Evolutionary conservation across 129 eudicot species (phyloP), one percentile per base, ranked within the genome.

Genomic region (Ambrosia trifida): DNA sequence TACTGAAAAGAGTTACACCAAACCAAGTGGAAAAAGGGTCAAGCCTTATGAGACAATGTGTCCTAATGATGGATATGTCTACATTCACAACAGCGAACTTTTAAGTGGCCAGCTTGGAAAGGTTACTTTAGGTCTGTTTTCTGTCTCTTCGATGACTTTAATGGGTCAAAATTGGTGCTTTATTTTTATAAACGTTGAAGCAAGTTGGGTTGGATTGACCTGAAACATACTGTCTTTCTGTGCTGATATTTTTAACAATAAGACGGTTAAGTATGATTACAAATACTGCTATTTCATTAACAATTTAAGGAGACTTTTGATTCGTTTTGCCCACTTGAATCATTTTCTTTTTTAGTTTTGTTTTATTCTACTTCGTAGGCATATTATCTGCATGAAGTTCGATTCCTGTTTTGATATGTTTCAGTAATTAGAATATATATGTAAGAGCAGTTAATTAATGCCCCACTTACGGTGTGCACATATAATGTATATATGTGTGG

Each of bases 41-140:
- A 77, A 61, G 45, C 81, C 81, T 60, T 77, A 77, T 7, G 95
- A 89, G 77, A 89, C 96, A 1, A 83, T 94, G 96, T 89, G 96
- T 68, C 85, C 79, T 11, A 85, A 72, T 78, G 98, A 94, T 82
- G 96, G 96, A 33, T 94, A 81, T 82, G 93, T 94, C 49, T 94
- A 76, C 75, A 72, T 94, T 75, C 89, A 91, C 59, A 94, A 94
- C 52, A 94, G 98, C 72, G 98, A 94, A 77, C 91, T 94, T 35
- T 58, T 94, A 41, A 83, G 91, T 59, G 98, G 98, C 16, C 98
- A 90, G 77, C 90, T 94, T 66, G 98, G 98, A 66, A 94, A 94
- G 74, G 98, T 85, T 73, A 90, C 98, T 32, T 78, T 94, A 84
- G 98, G 98, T 87, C 76, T 46, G 88, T 82, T 68, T 53, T 53